Base-by-base conservation (phyloP, 2,329 filamentous ascomycete species). In the Trichoderma gracile region DNA sequence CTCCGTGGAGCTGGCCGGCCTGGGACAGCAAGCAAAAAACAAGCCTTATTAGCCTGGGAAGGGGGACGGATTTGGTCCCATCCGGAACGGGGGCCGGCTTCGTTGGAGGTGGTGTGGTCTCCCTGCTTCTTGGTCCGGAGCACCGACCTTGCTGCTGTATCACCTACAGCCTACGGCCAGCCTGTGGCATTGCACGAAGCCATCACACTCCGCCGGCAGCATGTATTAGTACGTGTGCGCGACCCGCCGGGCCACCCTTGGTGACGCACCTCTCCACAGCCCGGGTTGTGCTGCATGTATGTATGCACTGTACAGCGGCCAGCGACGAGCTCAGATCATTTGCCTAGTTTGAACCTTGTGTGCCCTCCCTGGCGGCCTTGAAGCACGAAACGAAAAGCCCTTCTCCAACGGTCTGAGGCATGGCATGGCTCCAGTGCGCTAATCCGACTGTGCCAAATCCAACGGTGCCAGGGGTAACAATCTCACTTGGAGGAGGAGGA, bases 391-490 rank as follows among this genome's bases (percentile, higher is more conserved):
- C 7, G 7, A 30, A 30, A 4, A n/a, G 49, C 40, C 53, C 8
- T 3, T 38, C 5, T 46, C 57, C 52, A 52, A 52, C 46, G n/a
- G 23, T 45, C 49, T 33, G 58, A 54, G 33, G 49, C 58, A 54
- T 23, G 33, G 33, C 8, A 17, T 23, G 40, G 55, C 33, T 15
- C 55, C 55, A 19, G 30, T 17, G 58, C 58, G 58, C 58, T 62
- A 53, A 38, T 49, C 49, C 49, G 53, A 54, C 49, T 61, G 25
- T 61, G 58, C 58, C 53, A 61, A 49, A 25, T 47, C 47, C 47
- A 61, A 61, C 58, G 58, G 49, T 46, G 49, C 58, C 58, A 62
- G 58, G 58, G 58, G 58, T 62, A 54, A 62, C n/a, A 38, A 53
- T 27, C 58, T 46, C 49, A 46, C 40, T 23, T 62, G 15, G 3